Percentiles rank a stretch among this genome's conserved stretches.
Evolutionary conservation across 1,284 basidiomycete species (phyloP).

Genomic region (Marasmius sp.): DNA sequence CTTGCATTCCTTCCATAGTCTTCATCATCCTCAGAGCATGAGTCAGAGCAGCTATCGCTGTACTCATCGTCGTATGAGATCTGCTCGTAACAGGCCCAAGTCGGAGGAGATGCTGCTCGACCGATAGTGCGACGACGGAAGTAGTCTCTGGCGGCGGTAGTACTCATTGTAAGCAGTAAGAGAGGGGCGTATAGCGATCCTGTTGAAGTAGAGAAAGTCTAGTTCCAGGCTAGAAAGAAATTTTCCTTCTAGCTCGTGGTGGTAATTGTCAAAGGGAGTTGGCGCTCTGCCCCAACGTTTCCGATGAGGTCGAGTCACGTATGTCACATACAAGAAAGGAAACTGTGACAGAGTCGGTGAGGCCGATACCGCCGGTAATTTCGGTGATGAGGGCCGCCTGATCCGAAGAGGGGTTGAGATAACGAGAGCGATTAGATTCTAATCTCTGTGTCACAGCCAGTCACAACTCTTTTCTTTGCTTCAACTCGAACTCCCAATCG

Average conservation of each 20-base stretch:
- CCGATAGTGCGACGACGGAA: constrained; percentile 72
- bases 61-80: constrained; percentile 61
- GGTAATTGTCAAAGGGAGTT: neutral
- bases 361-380: neutral
- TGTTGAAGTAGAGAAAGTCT: neutral
- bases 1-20: constrained; percentile 44
- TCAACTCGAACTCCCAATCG: neutral
- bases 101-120: constrained; percentile 75
- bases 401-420: neutral
- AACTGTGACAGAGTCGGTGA: neutral
- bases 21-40: constrained; percentile 72
- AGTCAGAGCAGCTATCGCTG: constrained; percentile 52
- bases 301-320: neutral
- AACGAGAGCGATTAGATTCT: too few relatives aligned
- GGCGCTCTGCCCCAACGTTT: constrained; percentile 1
- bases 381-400: neutral
- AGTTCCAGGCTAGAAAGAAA: neutral
- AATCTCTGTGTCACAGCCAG: too few relatives aligned
- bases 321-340: neutral
- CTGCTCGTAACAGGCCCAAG: constrained; percentile 85
- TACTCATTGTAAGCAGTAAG: constrained; percentile 34
- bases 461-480: too few relatives aligned
- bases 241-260: neutral
- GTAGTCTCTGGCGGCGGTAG: constrained; percentile 43
- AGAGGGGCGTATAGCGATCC: neutral